Percentiles rank a stretch among this genome's conserved stretches.
Evolutionary conservation across 495 filamentous ascomycete genomes (phyloP).

Genomic region (Cercophora samala): DNA sequence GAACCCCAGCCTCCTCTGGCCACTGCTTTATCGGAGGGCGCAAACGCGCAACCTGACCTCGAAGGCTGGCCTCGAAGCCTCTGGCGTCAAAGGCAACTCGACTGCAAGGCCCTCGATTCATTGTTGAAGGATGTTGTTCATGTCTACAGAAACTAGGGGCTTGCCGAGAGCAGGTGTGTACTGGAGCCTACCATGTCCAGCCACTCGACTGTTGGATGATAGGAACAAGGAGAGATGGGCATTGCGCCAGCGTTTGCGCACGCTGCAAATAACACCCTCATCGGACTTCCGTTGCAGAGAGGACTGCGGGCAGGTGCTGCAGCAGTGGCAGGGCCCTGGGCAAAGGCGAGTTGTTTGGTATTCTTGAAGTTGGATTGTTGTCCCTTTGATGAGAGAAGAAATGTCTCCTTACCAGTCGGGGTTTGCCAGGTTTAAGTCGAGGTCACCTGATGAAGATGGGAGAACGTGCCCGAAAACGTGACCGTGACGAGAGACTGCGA

Average conservation of each 20-base stretch:
- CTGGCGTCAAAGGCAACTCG: not conserved
- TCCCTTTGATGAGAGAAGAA: not conserved
- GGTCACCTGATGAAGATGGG: slow-evolving; percentile 36
- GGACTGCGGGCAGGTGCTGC: not conserved
- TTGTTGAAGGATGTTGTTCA: not conserved
- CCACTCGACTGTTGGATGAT: not conserved
- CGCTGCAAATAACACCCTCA: slow-evolving; percentile 14
- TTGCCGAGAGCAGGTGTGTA: not conserved
- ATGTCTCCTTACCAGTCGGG: slow-evolving; percentile 25
- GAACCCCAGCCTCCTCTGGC: not conserved
- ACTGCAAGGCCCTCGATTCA: not conserved
- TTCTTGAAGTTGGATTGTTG: not conserved
- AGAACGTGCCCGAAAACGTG: slow-evolving; percentile 40
- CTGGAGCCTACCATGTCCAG: not conserved
- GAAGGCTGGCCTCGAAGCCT: not conserved
- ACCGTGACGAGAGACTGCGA: slow-evolving; percentile 35
- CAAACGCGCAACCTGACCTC: not conserved
- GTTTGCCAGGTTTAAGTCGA: slow-evolving; percentile 32
- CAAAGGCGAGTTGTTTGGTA: not conserved
- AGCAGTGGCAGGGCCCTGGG: not conserved
- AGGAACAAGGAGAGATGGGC: not conserved
- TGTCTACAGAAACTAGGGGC: not conserved
- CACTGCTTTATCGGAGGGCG: not conserved
- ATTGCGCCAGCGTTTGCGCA: not conserved
- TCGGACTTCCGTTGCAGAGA: slow-evolving; percentile 10